A percentile compares a stretch with the other conserved stretches of the same genome.
phyloP scores from a whole-genome alignment of 192 early-diverging fungal species.

The Dissophora ornata region DNA sequence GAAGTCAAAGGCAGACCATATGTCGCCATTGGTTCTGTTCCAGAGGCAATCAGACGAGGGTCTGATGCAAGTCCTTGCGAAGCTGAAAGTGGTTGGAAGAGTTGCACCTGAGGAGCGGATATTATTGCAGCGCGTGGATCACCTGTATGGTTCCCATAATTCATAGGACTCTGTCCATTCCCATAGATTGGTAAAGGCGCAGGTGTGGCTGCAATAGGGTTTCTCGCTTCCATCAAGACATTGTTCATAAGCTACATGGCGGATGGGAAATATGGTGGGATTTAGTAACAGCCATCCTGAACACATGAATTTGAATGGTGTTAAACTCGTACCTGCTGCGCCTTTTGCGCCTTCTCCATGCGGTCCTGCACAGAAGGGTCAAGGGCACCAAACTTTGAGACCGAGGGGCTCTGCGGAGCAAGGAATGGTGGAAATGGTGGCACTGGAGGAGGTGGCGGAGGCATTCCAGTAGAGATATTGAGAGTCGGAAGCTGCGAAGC shows the following conservation, averaged over 20 bases:
- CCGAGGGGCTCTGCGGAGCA: background rate
- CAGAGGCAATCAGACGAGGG: no score
- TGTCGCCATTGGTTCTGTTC: no score
- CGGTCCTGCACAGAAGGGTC: conserved; percentile 17
- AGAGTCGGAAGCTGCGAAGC: background rate
- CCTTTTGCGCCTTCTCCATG: conserved; percentile 42
- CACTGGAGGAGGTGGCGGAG: background rate
- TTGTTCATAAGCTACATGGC: conserved; percentile 29
- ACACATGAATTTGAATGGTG: background rate
- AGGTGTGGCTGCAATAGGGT: background rate
- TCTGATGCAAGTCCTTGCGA: no score
- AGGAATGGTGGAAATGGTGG: conserved; percentile 3
- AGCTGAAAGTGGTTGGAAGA: no score
- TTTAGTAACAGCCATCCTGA: background rate
- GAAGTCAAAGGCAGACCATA: no score
- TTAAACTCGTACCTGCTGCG: conserved; percentile 20
- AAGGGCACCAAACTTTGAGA: background rate
- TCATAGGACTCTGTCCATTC: background rate
- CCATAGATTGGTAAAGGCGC: background rate
- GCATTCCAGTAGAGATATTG: no score
- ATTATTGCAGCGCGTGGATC: background rate
- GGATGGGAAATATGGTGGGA: background rate
- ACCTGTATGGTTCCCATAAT: background rate
- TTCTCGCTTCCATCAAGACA: conserved; percentile 21
- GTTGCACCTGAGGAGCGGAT: no score